Conservation (phyloP, 1,139 yeast genomes). For the Debaryomyces psychrophilus region DNA sequence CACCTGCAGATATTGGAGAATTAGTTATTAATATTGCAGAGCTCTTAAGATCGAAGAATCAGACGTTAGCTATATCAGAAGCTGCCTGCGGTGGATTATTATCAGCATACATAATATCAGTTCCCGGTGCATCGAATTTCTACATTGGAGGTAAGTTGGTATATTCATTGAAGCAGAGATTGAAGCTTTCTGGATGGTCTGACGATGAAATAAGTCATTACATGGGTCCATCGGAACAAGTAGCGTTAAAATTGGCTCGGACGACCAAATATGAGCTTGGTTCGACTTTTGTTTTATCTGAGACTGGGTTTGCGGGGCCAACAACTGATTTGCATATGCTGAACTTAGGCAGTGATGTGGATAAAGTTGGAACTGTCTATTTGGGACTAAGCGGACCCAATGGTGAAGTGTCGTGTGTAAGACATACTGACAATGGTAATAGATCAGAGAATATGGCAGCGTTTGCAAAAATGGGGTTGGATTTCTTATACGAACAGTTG, state of each 20-base stretch:
- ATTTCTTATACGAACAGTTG: constrained; percentile 55
- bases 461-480: constrained; percentile 70
- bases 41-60: constrained; percentile 52
- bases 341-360: constrained; percentile 19
- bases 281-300: constrained; percentile 77
- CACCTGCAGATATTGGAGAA: constrained; percentile 56
- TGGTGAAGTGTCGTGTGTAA: constrained; percentile 55
- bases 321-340: constrained; percentile 47
- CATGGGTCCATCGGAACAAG: constrained; percentile 81
- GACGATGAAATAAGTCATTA: constrained; percentile 67
- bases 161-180: constrained; percentile 73
- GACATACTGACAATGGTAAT: constrained; percentile 49
- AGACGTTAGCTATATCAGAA: constrained; percentile 78
- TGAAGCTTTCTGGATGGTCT: constrained; percentile 79
- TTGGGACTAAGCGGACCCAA: constrained; percentile 72
- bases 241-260: constrained; percentile 75
- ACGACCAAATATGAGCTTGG: constrained; percentile 81
- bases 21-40: constrained; percentile 61
- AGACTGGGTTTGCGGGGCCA: constrained; percentile 89
- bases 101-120: constrained; percentile 76
- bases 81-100: constrained; percentile 90
- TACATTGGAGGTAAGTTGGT: constrained; percentile 84
- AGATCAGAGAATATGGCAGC: constrained; percentile 71
- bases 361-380: constrained; percentile 66
- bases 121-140: constrained; percentile 83